These are phyloP conservation scores for Hirschioporus abietinus DNA, from an alignment of 768 basidiomycete genomes.

Conservation along the genomic window DNA sequence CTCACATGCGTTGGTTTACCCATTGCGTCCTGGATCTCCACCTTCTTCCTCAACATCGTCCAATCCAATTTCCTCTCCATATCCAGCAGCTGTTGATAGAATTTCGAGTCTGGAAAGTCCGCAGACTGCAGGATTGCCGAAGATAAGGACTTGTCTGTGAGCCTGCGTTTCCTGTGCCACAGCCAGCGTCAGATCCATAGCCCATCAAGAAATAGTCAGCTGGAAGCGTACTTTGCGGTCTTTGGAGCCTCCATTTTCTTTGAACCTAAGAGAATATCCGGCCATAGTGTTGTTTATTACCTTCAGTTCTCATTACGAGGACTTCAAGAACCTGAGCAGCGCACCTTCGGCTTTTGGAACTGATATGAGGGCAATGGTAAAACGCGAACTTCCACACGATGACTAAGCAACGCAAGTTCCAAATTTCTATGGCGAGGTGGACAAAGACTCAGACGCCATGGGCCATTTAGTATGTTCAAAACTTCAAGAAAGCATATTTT, in stretches of 20 bases:
- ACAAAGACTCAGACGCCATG: too few relatives aligned
- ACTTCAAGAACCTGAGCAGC: neutral
- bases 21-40: slow-evolving; percentile 88
- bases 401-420: too few relatives aligned
- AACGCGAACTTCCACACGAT: too few relatives aligned
- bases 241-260: slow-evolving; percentile 22
- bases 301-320: neutral
- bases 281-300: neutral
- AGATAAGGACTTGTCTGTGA: slow-evolving; percentile 75
- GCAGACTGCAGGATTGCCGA: slow-evolving; percentile 69
- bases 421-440: neutral
- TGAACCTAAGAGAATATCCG: neutral
- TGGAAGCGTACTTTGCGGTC: slow-evolving; percentile 26
- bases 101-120: slow-evolving; percentile 75
- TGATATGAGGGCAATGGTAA: neutral
- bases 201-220: neutral
- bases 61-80: slow-evolving; percentile 93
- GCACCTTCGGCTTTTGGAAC: neutral
- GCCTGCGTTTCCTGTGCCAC: slow-evolving; percentile 61
- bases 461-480: neutral
- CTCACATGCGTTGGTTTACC: slow-evolving; percentile 58
- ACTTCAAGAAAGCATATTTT: neutral
- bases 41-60: slow-evolving; percentile 88
- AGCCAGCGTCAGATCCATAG: slow-evolving; percentile 2
- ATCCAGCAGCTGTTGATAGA: slow-evolving; percentile 82